Conservation (phyloP, 2,329 filamentous ascomycete genomes). For the Elsinoe necatrix region DNA sequence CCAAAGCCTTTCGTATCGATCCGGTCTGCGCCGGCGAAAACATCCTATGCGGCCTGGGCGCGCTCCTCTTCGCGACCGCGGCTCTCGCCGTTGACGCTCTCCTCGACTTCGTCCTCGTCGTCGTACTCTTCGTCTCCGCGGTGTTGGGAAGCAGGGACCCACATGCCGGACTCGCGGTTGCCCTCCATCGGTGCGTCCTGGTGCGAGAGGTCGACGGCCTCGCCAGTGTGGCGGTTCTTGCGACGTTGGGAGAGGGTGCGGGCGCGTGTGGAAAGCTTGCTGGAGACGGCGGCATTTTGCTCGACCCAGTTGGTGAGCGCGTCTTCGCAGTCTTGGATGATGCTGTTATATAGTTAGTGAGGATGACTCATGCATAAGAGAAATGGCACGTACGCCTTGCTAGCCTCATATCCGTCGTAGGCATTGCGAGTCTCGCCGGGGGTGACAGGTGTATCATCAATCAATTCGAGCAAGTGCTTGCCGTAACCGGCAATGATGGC, state of each 20-base stretch:
- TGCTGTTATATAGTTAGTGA: constrained; percentile 42
- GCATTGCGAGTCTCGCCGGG: constrained; percentile 92
- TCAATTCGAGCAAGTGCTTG: constrained; percentile 93
- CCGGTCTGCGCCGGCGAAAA: background rate
- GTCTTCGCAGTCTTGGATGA: constrained; percentile 98
- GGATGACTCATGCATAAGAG: background rate
- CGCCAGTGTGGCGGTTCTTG: constrained; percentile 52
- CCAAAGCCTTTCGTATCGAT: background rate
- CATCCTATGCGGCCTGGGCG: constrained; percentile 22
- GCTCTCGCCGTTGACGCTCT: constrained; percentile 34
- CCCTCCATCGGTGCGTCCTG: constrained; percentile 70
- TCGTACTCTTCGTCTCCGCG: constrained; percentile 50
- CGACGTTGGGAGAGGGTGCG: constrained; percentile 82
- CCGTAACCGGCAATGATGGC: constrained; percentile 96
- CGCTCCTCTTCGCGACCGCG: constrained; percentile 43
- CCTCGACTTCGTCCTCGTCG: constrained; percentile 57
- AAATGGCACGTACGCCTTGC: constrained; percentile 57
- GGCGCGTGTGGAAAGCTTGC: constrained; percentile 78
- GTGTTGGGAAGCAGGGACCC: constrained; percentile 68
- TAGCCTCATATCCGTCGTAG: constrained; percentile 96
- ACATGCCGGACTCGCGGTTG: constrained; percentile 62
- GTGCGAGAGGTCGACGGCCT: constrained; percentile 71
- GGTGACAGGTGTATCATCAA: constrained; percentile 94
- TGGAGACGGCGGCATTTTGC: constrained; percentile 77
- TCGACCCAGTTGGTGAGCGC: constrained; percentile 94